Base-by-base conservation (phyloP, 208 protist genomes). In the Acanthamoeba healyi region DNA sequence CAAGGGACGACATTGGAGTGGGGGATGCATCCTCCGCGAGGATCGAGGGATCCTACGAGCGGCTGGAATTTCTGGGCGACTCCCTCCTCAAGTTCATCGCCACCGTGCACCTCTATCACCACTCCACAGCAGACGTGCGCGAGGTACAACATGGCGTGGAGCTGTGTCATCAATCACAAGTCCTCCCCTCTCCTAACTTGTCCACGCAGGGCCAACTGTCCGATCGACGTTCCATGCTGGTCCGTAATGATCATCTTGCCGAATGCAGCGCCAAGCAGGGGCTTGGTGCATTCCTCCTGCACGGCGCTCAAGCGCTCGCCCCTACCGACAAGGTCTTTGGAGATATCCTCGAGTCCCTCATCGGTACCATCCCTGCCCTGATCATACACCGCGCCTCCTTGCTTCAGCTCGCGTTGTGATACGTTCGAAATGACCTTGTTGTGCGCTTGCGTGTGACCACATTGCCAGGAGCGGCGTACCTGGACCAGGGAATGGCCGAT, bases 1-100 rank as follows among this genome's bases (percentile, higher is more conserved):
- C 12, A 56, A 22, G 15, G 74, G 42, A 7, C 34, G 15, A 74
- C 7, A 5, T 7, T 6, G 34, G 44, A 5, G 14, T 24, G 49
- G 6, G 26, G 29, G 6, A 2, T 24, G 61, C 5, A 4, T 3
- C 5, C 24, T 22, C 32, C 63, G 29, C 3, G 9, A 19, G 3
- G 49, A 17, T 4, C 34, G 74, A 84, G 17, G 15, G 74, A 22
- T 56, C 74, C n/a, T 84, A 90, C 82, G 54, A 90, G 36, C 82
- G 51, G 51, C 56, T 90, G 1, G 82, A 90, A 24, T 90, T 90
- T n/a, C 36, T 90, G n/a, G 82, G 82, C 12, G 82, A 90, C 32
- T 36, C 51, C 7, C 12, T 90, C 34, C 82, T 90, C 36, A 61
- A 90, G 54, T 90, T 90, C 51, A 34, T 90, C 17, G 70, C 82